phyloP scores from a whole-genome alignment of 768 basidiomycete species.

The Hygrocybe punicea region DNA sequence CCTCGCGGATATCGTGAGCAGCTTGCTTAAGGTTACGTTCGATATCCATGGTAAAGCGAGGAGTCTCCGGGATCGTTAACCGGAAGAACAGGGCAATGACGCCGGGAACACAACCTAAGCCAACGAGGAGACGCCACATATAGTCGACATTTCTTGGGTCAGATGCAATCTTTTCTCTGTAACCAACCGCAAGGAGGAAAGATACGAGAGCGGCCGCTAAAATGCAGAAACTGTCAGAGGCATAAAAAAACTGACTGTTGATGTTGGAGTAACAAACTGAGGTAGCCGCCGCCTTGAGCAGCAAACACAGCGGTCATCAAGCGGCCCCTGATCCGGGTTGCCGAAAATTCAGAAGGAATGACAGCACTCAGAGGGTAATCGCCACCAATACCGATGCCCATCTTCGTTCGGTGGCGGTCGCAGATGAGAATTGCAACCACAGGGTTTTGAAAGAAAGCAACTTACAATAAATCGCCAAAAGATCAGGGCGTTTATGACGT shows the following conservation, averaged over 20 bases:
- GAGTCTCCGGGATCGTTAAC: slow-evolving; percentile 87
- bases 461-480: slow-evolving; percentile 76
- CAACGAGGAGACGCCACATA: slow-evolving; percentile 84
- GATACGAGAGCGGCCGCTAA: slow-evolving; percentile 64
- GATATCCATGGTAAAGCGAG: slow-evolving; percentile 88
- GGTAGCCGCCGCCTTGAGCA: slow-evolving; percentile 82
- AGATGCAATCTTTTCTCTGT: slow-evolving; percentile 53
- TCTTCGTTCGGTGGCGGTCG: slow-evolving; percentile 31
- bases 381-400: slow-evolving; percentile 82
- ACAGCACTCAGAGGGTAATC: slow-evolving; percentile 85
- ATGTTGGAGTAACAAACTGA: slow-evolving; percentile 43
- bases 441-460: slow-evolving; percentile 1
- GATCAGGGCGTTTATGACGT: slow-evolving; percentile 70
- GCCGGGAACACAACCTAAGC: slow-evolving; percentile 80
- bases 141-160: slow-evolving; percentile 56
- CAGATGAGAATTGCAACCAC: neutral
- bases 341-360: slow-evolving; percentile 85
- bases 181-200: slow-evolving; percentile 59
- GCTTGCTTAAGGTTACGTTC: slow-evolving; percentile 79
- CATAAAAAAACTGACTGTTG: neutral
- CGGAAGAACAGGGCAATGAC: slow-evolving; percentile 84
- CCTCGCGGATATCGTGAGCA: slow-evolving; percentile 61
- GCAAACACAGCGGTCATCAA: slow-evolving; percentile 90
- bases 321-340: slow-evolving; percentile 70
- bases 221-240: neutral